Percentiles rank a stretch among this genome's conserved stretches.
phyloP scores from a whole-genome alignment of 2,329 filamentous ascomycete genomes.

The Helminthosporium solani region DNA sequence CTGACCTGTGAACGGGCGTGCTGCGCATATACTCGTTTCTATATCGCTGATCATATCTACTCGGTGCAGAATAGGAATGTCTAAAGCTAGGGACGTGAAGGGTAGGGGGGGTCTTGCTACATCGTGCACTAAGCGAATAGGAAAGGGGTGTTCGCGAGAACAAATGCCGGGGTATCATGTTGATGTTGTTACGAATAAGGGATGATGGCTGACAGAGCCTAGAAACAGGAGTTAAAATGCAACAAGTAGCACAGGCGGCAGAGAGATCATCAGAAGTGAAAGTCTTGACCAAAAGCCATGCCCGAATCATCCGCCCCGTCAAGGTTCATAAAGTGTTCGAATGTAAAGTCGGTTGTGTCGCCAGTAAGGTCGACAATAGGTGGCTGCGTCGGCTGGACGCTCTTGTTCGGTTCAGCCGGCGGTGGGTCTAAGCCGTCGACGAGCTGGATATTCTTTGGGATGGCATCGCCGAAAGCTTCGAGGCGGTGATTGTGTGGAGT shows the following conservation, averaged over 20 bases:
- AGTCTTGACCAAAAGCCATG: constrained; percentile 6
- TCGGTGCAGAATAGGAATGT: too few relatives aligned
- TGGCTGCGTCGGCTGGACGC: background rate
- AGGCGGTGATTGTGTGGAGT: constrained; percentile 34
- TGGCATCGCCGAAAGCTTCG: constrained; percentile 46
- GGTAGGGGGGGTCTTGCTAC: too few relatives aligned
- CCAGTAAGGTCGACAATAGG: background rate
- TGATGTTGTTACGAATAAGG: too few relatives aligned
- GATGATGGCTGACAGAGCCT: too few relatives aligned
- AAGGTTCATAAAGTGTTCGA: constrained; percentile 46
- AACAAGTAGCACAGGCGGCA: background rate
- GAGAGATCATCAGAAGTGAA: background rate
- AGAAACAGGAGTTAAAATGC: background rate
- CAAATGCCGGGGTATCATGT: too few relatives aligned
- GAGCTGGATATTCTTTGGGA: constrained; percentile 43
- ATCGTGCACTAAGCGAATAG: too few relatives aligned
- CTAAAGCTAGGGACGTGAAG: too few relatives aligned
- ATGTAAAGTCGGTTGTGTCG: constrained; percentile 2
- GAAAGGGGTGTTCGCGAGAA: too few relatives aligned
- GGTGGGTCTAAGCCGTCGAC: constrained; percentile 44
- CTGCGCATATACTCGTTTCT: too few relatives aligned
- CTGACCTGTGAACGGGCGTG: too few relatives aligned
- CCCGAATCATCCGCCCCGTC: constrained; percentile 26
- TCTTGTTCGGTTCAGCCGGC: constrained; percentile 19
- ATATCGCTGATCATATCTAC: too few relatives aligned